Base-by-base conservation (phyloP, 371 early-diverging fungal species). In the Mortierella sp. region DNA sequence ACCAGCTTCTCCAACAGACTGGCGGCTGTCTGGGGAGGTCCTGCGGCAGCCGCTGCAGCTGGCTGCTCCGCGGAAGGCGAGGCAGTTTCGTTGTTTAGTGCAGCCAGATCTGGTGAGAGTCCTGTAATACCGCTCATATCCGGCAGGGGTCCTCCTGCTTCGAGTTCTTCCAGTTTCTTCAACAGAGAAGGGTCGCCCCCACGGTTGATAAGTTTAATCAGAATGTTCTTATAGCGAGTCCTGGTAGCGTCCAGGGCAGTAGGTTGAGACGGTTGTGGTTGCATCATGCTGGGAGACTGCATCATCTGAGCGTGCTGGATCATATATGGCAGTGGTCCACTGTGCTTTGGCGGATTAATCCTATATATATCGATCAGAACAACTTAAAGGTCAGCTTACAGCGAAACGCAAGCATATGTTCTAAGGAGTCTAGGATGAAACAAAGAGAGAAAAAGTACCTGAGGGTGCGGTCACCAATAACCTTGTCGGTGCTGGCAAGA, bases 401-500 rank as follows among this genome's bases (percentile, higher is more conserved):
- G 4, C 18, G 4, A 51, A 43, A 72, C 29, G 65, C 29, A 24
- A 1, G 0, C n/a, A 12, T 11, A 27, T 27, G 12, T 11, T 11
- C 18, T 35, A 10, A 2, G 21, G 35, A n/a, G 4, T 1, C 4
- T 4, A 29, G 16, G 4, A n/a, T 56, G 10, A 48, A 60, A 16
- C 60, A 46, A 21, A 44, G 8, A 43, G 7, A 35, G 2, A 38
- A 29, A 0, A 10, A 4, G 10, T 81, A 85, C 85, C 85, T 81
- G 41, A 85, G 68, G 7, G 73, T 78, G 38, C 85, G 78, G 29
- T 85, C 85, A 4, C 85, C 85, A 74, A 85, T 78, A 54, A 79
- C 70, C 58, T 85, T 85, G 54, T 76, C 79, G 5, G 77, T 85
- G 70, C 85, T 90, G 35, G 88, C 80, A 73, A 95, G 82, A 0